Conservation (phyloP, 2,329 filamentous ascomycete genomes). For the Pyricularia sp. region DNA sequence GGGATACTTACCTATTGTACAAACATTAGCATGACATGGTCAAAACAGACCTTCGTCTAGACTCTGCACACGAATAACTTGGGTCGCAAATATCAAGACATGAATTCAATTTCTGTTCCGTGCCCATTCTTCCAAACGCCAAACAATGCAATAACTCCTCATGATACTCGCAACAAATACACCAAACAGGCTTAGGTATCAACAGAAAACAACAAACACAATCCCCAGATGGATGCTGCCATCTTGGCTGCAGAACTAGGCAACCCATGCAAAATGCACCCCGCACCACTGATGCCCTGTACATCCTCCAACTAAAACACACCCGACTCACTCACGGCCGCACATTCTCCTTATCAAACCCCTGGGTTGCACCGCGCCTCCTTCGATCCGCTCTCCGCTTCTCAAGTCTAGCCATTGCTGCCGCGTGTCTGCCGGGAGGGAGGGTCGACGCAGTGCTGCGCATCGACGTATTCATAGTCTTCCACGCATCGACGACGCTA, state of each 20-base stretch:
- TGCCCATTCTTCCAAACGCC: constrained; percentile 9
- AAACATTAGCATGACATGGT: neutral
- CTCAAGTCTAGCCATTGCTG: constrained; percentile 41
- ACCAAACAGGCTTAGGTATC: neutral
- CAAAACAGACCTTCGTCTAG: neutral
- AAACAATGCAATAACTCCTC: constrained; percentile 5
- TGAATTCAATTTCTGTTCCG: neutral
- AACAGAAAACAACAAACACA: neutral
- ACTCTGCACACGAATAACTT: neutral
- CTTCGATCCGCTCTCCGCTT: constrained; percentile 39
- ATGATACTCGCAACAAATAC: neutral
- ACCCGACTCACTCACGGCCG: constrained; percentile 17
- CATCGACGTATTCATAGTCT: constrained; percentile 23
- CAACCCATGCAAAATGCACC: neutral
- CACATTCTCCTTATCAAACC: constrained; percentile 38
- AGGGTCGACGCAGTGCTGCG: constrained; percentile 23
- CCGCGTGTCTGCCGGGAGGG: constrained; percentile 37
- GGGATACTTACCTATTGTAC: too few relatives aligned
- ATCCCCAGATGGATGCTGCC: neutral
- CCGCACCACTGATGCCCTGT: neutral
- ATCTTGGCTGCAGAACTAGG: too few relatives aligned
- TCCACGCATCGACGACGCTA: constrained; percentile 19
- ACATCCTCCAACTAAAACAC: neutral
- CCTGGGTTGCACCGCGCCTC: constrained; percentile 12
- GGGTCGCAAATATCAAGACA: neutral